Conservation (phyloP, 2,329 filamentous ascomycete genomes). For the Colletotrichum somersetense region DNA sequence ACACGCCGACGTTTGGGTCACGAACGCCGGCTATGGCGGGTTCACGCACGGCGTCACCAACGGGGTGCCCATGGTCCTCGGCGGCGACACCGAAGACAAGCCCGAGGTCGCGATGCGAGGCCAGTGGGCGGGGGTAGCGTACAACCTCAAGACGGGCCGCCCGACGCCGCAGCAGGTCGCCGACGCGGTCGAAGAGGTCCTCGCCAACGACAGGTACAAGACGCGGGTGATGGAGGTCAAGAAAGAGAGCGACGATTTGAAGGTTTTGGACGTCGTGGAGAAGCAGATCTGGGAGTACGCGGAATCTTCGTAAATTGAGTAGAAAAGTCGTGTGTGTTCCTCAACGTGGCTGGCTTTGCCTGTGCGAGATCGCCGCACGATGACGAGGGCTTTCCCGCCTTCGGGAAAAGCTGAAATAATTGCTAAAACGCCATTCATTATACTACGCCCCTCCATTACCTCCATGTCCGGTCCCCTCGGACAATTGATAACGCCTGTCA, state of each 20-base stretch:
- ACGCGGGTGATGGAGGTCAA: conserved; percentile 48
- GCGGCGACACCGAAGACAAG: conserved; percentile 58
- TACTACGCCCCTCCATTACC: not conserved
- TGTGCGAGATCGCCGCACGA: no score
- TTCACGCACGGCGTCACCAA: conserved; percentile 59
- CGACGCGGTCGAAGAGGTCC: conserved; percentile 49
- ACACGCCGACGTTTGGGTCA: conserved; percentile 59
- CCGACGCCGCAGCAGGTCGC: conserved; percentile 49
- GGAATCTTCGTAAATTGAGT: not conserved
- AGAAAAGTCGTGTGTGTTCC: not conserved
- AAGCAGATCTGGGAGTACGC: conserved; percentile 41
- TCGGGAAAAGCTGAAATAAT: not conserved
- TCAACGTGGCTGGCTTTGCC: no score
- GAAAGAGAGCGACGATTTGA: conserved; percentile 51
- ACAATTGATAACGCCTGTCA: not conserved
- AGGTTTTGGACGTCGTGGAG: conserved; percentile 31
- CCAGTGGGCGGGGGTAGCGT: conserved; percentile 58
- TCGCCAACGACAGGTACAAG: conserved; percentile 49
- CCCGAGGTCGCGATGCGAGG: conserved; percentile 56
- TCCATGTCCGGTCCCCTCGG: not conserved
- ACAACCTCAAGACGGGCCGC: conserved; percentile 56
- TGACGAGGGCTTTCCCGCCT: not conserved
- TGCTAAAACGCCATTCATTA: not conserved
- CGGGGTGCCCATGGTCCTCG: conserved; percentile 62
- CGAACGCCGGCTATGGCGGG: conserved; percentile 63